These are phyloP conservation scores for Ascobolus immersus DNA, from an alignment of 495 filamentous ascomycete species.

Conservation along the genomic window DNA sequence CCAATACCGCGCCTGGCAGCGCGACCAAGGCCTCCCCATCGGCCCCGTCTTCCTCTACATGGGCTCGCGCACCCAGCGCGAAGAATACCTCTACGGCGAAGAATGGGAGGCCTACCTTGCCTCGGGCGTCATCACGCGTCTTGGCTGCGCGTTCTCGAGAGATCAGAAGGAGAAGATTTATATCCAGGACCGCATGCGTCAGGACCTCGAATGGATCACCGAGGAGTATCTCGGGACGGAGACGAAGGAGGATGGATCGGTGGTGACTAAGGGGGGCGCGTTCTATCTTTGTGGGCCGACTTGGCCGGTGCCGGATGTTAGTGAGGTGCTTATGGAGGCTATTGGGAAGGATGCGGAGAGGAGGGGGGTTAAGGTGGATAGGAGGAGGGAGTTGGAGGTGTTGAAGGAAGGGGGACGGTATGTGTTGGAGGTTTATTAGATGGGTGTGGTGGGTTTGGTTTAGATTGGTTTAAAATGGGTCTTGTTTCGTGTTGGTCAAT, in stretches of 20 bases:
- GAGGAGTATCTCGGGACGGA: no score
- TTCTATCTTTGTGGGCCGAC: constrained; percentile 97
- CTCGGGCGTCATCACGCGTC: constrained; percentile 77
- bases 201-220: constrained; percentile 63
- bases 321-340: constrained; percentile 75
- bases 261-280: constrained; percentile 61
- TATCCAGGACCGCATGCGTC: constrained; percentile 92
- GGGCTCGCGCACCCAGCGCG: constrained; percentile 84
- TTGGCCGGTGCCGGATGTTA: constrained; percentile 98
- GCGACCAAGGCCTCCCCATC: constrained; percentile 80
- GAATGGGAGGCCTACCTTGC: constrained; percentile 98
- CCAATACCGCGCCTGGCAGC: constrained; percentile 92
- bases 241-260: no score
- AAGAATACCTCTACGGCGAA: constrained; percentile 97
- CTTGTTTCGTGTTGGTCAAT: no score
- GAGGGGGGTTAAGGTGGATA: constrained; percentile 53
- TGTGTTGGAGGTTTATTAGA: constrained; percentile 89
- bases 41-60: constrained; percentile 87
- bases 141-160: constrained; percentile 83
- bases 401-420: constrained; percentile 86
- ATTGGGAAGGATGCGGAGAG: constrained; percentile 49
- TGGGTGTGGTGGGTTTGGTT: no score
- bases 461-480: no score
- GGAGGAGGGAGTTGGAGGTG: constrained; percentile 81
- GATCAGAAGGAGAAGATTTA: constrained; percentile 98